These are phyloP conservation scores for Penicillium roqueforti DNA, from an alignment of 495 filamentous ascomycete species.

Conservation along the genomic window DNA sequence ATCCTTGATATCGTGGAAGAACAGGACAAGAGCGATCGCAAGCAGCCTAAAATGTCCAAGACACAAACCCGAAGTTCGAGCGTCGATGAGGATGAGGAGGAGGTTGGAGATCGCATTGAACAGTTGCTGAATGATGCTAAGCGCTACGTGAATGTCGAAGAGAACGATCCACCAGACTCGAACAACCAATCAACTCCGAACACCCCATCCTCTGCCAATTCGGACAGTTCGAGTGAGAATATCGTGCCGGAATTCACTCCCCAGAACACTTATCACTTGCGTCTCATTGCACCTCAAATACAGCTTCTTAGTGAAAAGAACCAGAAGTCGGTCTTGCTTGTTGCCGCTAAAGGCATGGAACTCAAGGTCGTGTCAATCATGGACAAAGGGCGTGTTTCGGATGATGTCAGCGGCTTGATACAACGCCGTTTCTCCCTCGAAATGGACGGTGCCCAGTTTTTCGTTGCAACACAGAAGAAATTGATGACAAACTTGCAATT, in stretches of 20 bases:
- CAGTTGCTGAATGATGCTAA: constrained; percentile 82
- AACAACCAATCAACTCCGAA: constrained; percentile 28
- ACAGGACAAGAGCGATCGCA: constrained; percentile 65
- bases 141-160: constrained; percentile 74
- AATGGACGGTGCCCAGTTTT: constrained; percentile 96
- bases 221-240: constrained; percentile 62
- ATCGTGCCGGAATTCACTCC: constrained; percentile 88
- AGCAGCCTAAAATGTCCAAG: constrained; percentile 32
- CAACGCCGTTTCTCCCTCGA: constrained; percentile 89
- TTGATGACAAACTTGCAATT: constrained; percentile 82
- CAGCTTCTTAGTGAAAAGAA: constrained; percentile 98
- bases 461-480: constrained; percentile 88
- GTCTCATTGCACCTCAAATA: constrained; percentile 93
- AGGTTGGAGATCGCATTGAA: constrained; percentile 80
- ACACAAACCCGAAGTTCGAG: constrained; percentile 34
- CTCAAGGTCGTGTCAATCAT: constrained; percentile 95
- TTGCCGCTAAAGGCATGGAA: constrained; percentile 94
- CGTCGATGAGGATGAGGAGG: constrained; percentile 55
- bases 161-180: constrained; percentile 38
- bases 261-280: constrained; percentile 89
- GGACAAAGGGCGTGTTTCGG: constrained; percentile 87
- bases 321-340: constrained; percentile 82
- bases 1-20: constrained; percentile 96
- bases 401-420: constrained; percentile 90
- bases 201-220: constrained; percentile 23